Percentiles rank a stretch among this genome's conserved stretches.
Conservation (phyloP, 306 rosid species). For the Luffa aegyptiaca region DNA sequence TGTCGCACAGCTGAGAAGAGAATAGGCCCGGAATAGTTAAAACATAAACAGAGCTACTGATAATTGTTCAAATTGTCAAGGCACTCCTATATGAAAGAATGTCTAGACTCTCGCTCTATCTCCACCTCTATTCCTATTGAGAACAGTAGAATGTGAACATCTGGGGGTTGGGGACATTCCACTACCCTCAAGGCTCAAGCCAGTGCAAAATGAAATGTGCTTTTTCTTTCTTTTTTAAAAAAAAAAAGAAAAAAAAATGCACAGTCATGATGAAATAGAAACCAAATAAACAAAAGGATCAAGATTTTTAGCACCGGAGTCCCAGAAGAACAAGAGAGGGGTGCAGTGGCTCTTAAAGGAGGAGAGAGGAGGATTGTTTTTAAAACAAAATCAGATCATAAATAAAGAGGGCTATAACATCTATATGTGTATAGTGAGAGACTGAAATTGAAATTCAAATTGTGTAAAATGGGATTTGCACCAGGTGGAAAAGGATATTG, state of each 20-base stretch:
- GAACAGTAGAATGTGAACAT: background rate
- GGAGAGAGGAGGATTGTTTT: background rate
- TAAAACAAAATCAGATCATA: background rate
- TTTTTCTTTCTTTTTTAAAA: background rate
- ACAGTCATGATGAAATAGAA: background rate
- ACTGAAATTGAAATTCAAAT: background rate
- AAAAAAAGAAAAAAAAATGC: background rate
- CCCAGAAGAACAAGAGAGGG: background rate
- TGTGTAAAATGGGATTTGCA: background rate
- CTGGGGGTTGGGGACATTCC: background rate
- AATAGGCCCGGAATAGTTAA: background rate
- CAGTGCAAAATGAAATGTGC: background rate
- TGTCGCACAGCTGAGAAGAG: background rate
- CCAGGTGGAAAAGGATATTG: background rate
- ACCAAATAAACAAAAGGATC: background rate
- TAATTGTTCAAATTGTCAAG: background rate
- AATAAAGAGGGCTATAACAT: background rate
- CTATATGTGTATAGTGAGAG: background rate
- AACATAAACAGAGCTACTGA: background rate
- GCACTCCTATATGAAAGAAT: background rate
- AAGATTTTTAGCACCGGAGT: background rate
- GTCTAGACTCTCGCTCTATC: background rate
- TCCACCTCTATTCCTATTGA: background rate
- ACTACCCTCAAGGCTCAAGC: background rate
- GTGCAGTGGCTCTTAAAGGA: background rate